These are phyloP conservation scores for Didymosphaeria variabile DNA, from an alignment of 2,329 filamentous ascomycete species.

Conservation along the genomic window DNA sequence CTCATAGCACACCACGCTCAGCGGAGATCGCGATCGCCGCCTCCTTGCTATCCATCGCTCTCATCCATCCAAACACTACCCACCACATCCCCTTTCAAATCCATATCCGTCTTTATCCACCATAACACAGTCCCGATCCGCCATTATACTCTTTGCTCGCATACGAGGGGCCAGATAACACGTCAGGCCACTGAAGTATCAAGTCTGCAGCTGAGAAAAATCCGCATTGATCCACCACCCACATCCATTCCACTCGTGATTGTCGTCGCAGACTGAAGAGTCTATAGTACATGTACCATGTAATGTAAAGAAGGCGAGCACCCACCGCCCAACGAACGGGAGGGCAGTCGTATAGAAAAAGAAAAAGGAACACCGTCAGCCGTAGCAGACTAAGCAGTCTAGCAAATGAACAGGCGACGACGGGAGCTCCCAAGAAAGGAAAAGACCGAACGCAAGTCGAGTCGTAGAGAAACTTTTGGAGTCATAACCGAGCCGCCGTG, in stretches of 20 bases:
- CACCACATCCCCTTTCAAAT: background rate
- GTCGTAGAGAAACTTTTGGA: constrained; percentile 45
- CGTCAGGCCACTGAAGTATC: constrained; percentile 38
- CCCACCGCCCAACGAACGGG: constrained; percentile 42
- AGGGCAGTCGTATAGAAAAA: constrained; percentile 26
- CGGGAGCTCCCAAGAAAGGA: constrained; percentile 20
- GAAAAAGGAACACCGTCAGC: constrained; percentile 24
- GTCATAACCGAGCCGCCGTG: constrained; percentile 45
- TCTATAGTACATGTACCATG: constrained; percentile 46
- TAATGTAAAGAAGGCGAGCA: constrained; percentile 32
- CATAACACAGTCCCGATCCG: background rate
- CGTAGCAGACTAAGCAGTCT: constrained; percentile 16
- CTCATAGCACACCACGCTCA: too few species aligned
- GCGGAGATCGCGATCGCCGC: too few species aligned
- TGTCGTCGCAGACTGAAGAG: constrained; percentile 37
- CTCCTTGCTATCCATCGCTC: constrained; percentile 6
- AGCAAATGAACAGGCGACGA: constrained; percentile 8
- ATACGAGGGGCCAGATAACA: constrained; percentile 13
- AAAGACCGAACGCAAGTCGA: constrained; percentile 31
- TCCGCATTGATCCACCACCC: constrained; percentile 21
- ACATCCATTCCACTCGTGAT: constrained; percentile 28
- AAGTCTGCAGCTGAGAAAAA: constrained; percentile 31
- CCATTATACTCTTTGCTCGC: constrained; percentile 6
- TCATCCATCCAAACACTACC: background rate
- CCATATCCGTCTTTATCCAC: background rate